Percentiles rank a stretch among this genome's conserved stretches.
phyloP scores from a whole-genome alignment of 768 basidiomycete genomes.

The Leccinellum albellum region DNA sequence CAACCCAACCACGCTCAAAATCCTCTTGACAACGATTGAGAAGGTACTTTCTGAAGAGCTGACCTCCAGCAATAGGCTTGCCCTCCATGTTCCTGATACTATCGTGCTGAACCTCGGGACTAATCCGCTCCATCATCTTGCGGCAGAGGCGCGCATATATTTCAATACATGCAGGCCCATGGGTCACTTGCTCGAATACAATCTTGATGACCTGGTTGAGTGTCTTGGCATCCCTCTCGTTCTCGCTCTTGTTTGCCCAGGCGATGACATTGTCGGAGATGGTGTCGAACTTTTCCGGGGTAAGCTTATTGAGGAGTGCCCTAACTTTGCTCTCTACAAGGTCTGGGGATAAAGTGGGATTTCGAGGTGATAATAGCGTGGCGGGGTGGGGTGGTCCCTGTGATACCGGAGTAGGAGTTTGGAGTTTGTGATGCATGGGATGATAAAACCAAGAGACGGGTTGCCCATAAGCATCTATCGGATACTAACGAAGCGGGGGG shows the following conservation, averaged over 20 bases:
- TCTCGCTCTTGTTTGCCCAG: conserved; percentile 92
- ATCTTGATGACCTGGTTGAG: conserved; percentile 94
- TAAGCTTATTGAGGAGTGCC: conserved; percentile 88
- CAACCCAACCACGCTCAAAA: conserved; percentile 93
- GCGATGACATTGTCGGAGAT: conserved; percentile 92
- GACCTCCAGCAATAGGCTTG: conserved; percentile 87
- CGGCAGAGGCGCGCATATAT: conserved; percentile 96
- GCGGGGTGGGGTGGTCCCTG: conserved; percentile 43
- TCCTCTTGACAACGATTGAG: conserved; percentile 96
- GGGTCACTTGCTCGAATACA: conserved; percentile 96
- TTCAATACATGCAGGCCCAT: conserved; percentile 92
- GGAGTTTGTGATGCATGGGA: conserved; percentile 37
- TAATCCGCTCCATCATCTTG: conserved; percentile 94
- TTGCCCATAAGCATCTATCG: conserved; percentile 47
- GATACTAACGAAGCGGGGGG: conserved; percentile 33
- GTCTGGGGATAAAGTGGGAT: conserved; percentile 53
- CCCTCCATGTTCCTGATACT: conserved; percentile 77
- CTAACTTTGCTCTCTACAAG: conserved; percentile 97
- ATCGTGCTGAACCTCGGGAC: conserved; percentile 82
- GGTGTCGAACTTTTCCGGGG: conserved; percentile 95
- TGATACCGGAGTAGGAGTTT: conserved; percentile 38
- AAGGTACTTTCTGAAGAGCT: conserved; percentile 94
- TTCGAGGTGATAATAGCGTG: conserved; percentile 71
- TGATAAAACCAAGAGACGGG: conserved; percentile 38
- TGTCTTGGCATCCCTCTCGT: conserved; percentile 89